A percentile compares a stretch with the other conserved stretches of the same genome.
phyloP scores from a whole-genome alignment of 176 grass and related monocot genomes.

The Bonia amplexicaulis region DNA sequence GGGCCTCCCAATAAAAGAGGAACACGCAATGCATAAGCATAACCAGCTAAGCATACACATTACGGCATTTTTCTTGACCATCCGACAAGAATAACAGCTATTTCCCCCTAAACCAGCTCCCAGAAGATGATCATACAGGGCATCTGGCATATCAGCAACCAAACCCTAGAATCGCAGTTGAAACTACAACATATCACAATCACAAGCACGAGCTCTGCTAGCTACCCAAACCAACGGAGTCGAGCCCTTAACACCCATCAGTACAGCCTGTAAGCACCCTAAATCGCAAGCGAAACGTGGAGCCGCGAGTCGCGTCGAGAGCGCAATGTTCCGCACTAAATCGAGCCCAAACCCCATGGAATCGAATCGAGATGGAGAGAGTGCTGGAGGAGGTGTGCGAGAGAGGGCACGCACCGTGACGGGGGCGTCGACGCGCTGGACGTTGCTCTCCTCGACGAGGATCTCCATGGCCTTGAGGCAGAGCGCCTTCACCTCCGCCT shows the following conservation, averaged over 20 bases:
- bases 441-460: constrained; percentile 99
- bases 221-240: not conserved
- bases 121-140: not conserved
- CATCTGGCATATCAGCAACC: not conserved
- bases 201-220: not conserved
- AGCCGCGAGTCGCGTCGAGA: not conserved
- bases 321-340: not conserved
- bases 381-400: not conserved
- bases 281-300: not conserved
- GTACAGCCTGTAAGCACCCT: not conserved
- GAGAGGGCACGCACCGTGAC: constrained; percentile 59
- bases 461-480: constrained; percentile 99
- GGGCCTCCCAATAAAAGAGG: not conserved
- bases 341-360: not conserved
- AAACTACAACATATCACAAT: not conserved
- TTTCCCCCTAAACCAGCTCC: not conserved
- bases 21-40: not conserved
- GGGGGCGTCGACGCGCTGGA: constrained; percentile 89
- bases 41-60: not conserved
- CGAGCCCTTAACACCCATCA: not conserved
- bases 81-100: not conserved
- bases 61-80: not conserved
- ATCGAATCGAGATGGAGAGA: not conserved
- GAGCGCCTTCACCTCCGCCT: constrained; percentile 95
- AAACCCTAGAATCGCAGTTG: constrained; percentile 3